Evolutionary conservation across 2,329 filamentous ascomycete genomes (phyloP).

Genomic region (Diplodia sapinea): DNA sequence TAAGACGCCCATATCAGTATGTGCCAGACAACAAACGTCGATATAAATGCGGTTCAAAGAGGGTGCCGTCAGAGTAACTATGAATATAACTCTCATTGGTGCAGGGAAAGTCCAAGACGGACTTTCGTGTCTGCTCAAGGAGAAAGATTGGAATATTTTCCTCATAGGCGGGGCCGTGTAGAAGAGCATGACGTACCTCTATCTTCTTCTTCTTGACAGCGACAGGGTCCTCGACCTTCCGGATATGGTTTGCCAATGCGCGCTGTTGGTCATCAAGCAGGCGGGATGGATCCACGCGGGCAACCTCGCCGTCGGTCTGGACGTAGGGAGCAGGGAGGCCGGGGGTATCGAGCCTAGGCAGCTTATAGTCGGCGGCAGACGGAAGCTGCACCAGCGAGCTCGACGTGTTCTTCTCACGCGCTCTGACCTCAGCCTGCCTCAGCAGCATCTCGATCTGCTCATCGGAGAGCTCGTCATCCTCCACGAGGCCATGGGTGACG

Average conservation of each 20-base stretch:
- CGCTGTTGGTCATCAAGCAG: conserved; percentile 57
- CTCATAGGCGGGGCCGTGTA: conserved; percentile 63
- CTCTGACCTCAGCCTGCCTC: conserved; percentile 65
- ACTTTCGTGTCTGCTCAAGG: conserved; percentile 77
- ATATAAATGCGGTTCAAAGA: background rate
- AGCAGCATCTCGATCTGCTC: conserved; percentile 60
- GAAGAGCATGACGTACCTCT: conserved; percentile 54
- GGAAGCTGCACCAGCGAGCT: conserved; percentile 22
- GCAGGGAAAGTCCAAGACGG: conserved; percentile 82
- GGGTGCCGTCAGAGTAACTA: conserved; percentile 74
- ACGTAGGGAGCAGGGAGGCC: conserved; percentile 61
- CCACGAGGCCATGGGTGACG: conserved; percentile 13
- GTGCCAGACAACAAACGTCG: background rate
- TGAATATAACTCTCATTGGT: conserved; percentile 72
- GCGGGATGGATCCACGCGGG: conserved; percentile 59
- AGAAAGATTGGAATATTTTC: conserved; percentile 72
- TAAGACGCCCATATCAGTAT: conserved; percentile 29
- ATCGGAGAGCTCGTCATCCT: conserved; percentile 59
- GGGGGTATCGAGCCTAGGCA: conserved; percentile 59
- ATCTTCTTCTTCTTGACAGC: conserved; percentile 53
- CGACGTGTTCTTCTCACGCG: conserved; percentile 54
- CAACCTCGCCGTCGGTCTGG: conserved; percentile 58
- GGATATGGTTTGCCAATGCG: conserved; percentile 55
- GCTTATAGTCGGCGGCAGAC: conserved; percentile 45
- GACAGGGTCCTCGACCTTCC: conserved; percentile 62